A percentile compares a stretch with the other conserved stretches of the same genome.
Conservation (phyloP, 371 early-diverging fungal genomes). For the Apophysomyces ossiformis region DNA sequence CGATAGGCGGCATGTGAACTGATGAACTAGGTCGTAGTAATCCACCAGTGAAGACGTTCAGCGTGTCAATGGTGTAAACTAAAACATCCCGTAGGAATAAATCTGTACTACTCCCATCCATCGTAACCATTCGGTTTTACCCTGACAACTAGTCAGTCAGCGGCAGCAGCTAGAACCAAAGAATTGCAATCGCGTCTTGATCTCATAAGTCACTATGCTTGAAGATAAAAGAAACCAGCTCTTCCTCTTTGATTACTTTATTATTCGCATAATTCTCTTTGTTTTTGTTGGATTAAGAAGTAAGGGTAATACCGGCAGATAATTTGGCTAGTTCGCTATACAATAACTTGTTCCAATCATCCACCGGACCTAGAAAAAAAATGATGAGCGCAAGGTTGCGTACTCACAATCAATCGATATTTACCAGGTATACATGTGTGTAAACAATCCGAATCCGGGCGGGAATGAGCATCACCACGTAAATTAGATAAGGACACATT, state of each 20-base stretch:
- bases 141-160: too few relatives aligned
- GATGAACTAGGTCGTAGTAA: too few relatives aligned
- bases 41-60: too few relatives aligned
- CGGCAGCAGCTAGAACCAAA: too few relatives aligned
- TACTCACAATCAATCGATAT: background rate
- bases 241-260: background rate
- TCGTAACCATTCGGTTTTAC: too few relatives aligned
- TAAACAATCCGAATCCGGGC: conserved; percentile 40
- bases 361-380: conserved; percentile 29
- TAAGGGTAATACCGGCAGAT: background rate
- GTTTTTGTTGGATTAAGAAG: background rate
- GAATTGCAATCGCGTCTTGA: background rate
- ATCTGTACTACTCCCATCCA: too few relatives aligned
- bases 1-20: too few relatives aligned
- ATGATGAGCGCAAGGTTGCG: background rate
- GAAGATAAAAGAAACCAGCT: background rate
- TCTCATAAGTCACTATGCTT: background rate
- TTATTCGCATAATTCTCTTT: background rate
- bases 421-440: conserved; percentile 44
- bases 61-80: too few relatives aligned
- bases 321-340: conserved; percentile 39
- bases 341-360: conserved; percentile 45
- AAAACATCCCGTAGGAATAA: too few relatives aligned
- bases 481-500: conserved; percentile 41
- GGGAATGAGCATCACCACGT: conserved; percentile 47